Percentiles rank a stretch among this genome's conserved stretches.
phyloP scores from a whole-genome alignment of 331 rosid species.

The Rhamnella rubrinervis region DNA sequence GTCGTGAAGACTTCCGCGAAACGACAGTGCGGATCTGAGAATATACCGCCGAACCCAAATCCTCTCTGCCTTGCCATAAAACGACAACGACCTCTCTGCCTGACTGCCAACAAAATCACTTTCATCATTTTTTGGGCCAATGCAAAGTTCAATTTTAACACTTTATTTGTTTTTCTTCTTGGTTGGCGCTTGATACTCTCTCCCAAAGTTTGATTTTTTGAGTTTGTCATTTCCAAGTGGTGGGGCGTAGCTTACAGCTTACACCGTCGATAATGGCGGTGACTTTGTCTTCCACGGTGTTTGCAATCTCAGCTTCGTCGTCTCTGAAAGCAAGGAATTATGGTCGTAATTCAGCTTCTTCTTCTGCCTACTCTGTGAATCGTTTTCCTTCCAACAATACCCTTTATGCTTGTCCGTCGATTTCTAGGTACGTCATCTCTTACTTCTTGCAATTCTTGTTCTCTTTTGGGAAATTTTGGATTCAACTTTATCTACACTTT shows the following conservation, averaged over 20 bases:
- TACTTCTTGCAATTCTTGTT: background rate
- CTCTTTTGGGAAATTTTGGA: background rate
- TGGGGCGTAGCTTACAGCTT: no score
- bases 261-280: conserved; percentile 35
- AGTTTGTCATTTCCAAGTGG: background rate
- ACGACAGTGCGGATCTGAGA: no score
- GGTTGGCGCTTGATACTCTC: conserved; percentile 9
- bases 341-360: conserved; percentile 6
- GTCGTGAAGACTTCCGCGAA: no score
- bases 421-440: conserved; percentile 37
- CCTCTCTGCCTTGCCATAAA: background rate
- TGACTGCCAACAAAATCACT: background rate
- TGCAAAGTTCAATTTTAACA: background rate
- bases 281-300: conserved; percentile 37
- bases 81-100: conserved; percentile 19
- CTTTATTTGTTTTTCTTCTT: background rate
- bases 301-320: conserved; percentile 28
- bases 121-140: background rate
- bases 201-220: background rate
- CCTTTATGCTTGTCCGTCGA: conserved; percentile 28
- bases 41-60: no score
- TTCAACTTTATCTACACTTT: background rate
- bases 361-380: conserved; percentile 19
- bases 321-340: conserved; percentile 20
- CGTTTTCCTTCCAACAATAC: conserved; percentile 10